A percentile compares a stretch with the other conserved stretches of the same genome.
Conservation (phyloP, 768 basidiomycete genomes). For the Kwoniella dejecticola region DNA sequence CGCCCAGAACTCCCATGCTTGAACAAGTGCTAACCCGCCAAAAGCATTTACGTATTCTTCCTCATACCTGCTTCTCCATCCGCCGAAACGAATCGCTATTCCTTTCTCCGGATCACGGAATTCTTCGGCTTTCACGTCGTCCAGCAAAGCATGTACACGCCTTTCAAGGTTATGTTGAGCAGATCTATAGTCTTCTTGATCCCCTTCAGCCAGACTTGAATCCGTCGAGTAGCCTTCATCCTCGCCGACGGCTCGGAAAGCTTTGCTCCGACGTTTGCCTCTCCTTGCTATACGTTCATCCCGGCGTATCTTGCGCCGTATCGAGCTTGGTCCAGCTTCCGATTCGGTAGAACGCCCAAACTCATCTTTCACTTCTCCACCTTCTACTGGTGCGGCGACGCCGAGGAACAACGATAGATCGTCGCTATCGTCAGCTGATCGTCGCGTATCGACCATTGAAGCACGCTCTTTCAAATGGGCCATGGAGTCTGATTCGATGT, state of each 20-base stretch:
- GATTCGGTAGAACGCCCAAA: conserved; percentile 60
- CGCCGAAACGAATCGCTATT: conserved; percentile 64
- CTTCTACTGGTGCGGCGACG: conserved; percentile 53
- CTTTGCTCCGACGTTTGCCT: conserved; percentile 21
- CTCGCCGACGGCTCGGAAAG: conserved; percentile 56
- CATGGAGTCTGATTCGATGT: conserved; percentile 59
- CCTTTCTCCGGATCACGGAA: conserved; percentile 79
- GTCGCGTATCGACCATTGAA: conserved; percentile 69
- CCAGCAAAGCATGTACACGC: conserved; percentile 65
- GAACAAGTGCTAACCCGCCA: conserved; percentile 81
- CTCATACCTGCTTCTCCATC: conserved; percentile 73
- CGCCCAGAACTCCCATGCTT: conserved; percentile 95
- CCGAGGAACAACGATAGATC: conserved; percentile 75
- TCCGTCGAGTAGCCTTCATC: conserved; percentile 89
- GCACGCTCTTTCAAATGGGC: conserved; percentile 73
- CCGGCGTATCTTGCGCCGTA: conserved; percentile 63
- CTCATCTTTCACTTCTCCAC: conserved; percentile 63
- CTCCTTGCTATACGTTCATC: conserved; percentile 66
- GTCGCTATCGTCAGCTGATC: conserved; percentile 75
- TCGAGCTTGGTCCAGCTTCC: conserved; percentile 58
- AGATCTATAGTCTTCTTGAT: conserved; percentile 68
- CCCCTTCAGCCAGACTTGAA: conserved; percentile 67
- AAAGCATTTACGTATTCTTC: conserved; percentile 87
- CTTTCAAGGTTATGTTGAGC: conserved; percentile 64
- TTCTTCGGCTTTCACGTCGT: conserved; percentile 80